Percentiles rank a stretch among this genome's conserved stretches.
Evolutionary conservation across 352 stramenopile genomes (phyloP).

Genomic region (Phytophthora sojae): DNA sequence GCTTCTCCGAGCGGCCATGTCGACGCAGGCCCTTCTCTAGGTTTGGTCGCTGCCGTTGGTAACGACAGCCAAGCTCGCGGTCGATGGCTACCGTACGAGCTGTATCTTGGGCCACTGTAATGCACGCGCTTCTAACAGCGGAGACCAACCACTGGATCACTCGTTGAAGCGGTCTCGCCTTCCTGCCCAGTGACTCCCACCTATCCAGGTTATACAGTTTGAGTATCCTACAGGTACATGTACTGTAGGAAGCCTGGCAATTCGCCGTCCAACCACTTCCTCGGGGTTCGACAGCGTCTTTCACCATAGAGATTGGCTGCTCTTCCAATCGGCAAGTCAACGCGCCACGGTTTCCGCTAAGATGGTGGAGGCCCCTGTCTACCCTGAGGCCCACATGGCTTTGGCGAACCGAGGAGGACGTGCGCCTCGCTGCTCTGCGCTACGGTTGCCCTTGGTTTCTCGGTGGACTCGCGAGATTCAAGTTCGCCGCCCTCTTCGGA

Average conservation of each 20-base stretch:
- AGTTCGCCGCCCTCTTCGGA: slow-evolving; percentile 20
- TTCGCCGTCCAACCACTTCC: slow-evolving; percentile 17
- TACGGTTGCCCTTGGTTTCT: slow-evolving; percentile 36
- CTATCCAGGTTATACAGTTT: slow-evolving; percentile 33
- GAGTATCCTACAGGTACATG: not conserved
- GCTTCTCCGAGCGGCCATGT: slow-evolving; percentile 7
- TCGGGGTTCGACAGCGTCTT: slow-evolving; percentile 25
- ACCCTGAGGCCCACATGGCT: slow-evolving; percentile 37
- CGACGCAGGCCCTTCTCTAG: slow-evolving; percentile 20
- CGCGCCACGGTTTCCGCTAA: slow-evolving; percentile 25
- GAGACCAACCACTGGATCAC: not conserved
- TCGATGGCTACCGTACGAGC: not conserved
- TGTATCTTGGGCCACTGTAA: slow-evolving; percentile 3
- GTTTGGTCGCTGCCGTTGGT: slow-evolving; percentile 21
- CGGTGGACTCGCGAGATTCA: slow-evolving; percentile 38
- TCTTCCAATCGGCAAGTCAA: slow-evolving; percentile 33
- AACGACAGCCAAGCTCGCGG: slow-evolving; percentile 21
- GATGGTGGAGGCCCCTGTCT: slow-evolving; percentile 44
- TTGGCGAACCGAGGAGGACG: slow-evolving; percentile 36
- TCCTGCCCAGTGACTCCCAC: slow-evolving; percentile 15
- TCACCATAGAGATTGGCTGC: slow-evolving; percentile 29
- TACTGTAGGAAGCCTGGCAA: not conserved
- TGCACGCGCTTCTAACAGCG: too few relatives aligned
- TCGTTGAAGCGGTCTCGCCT: not conserved
- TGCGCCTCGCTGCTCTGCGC: slow-evolving; percentile 31